These are phyloP conservation scores for Vinca major DNA, from an alignment of 305 asterid genomes.

Conservation along the genomic window DNA sequence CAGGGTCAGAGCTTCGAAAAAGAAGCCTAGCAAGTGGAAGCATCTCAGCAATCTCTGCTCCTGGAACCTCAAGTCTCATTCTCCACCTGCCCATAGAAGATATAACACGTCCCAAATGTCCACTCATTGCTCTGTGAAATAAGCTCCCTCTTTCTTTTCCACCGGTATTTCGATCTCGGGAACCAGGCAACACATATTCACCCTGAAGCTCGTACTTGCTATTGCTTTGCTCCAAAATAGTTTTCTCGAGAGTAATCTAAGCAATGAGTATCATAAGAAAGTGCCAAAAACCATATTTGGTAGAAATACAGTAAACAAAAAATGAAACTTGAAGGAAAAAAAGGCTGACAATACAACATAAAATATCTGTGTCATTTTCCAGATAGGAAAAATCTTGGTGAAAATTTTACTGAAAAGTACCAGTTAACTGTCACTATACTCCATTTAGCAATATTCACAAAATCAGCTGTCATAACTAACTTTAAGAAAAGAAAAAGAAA, in stretches of 20 bases:
- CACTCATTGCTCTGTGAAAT: conserved; percentile 87
- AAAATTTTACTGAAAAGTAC: not conserved
- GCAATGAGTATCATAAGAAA: conserved; percentile 19
- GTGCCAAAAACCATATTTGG: not conserved
- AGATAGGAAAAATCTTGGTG: not conserved
- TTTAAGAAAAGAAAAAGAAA: not conserved
- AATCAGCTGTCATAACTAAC: not conserved
- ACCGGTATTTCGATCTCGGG: conserved; percentile 75
- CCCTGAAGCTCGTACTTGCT: conserved; percentile 99
- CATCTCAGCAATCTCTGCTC: conserved; percentile 98
- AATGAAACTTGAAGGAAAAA: not conserved
- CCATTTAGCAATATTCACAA: not conserved
- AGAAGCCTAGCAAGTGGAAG: conserved; percentile 98
- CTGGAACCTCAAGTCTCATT: conserved; percentile 97
- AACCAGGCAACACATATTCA: conserved; percentile 97
- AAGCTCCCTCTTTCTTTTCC: conserved; percentile 85
- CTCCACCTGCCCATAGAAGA: conserved; percentile 99
- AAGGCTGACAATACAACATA: not conserved
- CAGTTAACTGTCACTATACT: not conserved
- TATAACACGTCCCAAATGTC: conserved; percentile 89
- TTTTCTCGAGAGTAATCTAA: conserved; percentile 90
- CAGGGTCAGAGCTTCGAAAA: conserved; percentile 98
- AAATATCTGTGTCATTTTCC: not conserved
- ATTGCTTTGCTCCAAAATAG: conserved; percentile 85
- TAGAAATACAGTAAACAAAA: conserved; percentile 1